Base-by-base conservation (phyloP, 139 green algal species). In the Axilococcus clingmanii region DNA sequence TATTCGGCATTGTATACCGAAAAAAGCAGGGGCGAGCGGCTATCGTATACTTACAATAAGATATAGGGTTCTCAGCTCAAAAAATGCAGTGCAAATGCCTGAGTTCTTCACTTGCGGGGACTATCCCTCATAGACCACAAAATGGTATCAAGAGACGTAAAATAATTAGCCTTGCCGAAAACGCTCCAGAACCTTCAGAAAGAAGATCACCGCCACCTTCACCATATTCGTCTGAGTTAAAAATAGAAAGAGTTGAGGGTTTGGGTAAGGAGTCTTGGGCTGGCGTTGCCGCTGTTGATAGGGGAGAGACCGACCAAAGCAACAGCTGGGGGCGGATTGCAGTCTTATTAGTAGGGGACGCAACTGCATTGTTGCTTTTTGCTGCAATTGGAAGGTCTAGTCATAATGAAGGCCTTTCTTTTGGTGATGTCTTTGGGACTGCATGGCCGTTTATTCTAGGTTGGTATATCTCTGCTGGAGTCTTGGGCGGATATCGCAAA, bases 391-490 rank as follows among this genome's bases (percentile, higher is more conserved):
- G 83, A 11, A 62, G 80, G 9, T n/a, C 55, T 27, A 82, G 74
- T 37, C 82, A 92, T 49, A 61, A 57, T 2, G 82, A 80, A 54
- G 54, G 58, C 4, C 9, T 77, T 1, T 23, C 61, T 14, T 7
- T 54, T 4, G 27, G 15, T 5, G 71, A 70, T 5, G 59, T 63
- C 2, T 17, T 90, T 0, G 34, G 4, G 5, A 92, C 81, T 11
- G 83, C 76, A 1, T 56, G 70, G 31, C 83, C 83, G 14, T 93
- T 93, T 60, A 41, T 89, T 20, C 41, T 75, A 68, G 79, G 68
- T n/a, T 89, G 83, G 82, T 78, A 83, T 40, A 52, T 22, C 2
- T 40, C 73, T 1, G 70, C 67, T 0, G 27, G 48, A 0, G 37
- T 82, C 7, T 56, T 83, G 20, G 80, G 69, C 12, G 75, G 63